Evolutionary conservation across 805 yeast species (phyloP).

Genomic region (Metschnikowia continentalis): DNA sequence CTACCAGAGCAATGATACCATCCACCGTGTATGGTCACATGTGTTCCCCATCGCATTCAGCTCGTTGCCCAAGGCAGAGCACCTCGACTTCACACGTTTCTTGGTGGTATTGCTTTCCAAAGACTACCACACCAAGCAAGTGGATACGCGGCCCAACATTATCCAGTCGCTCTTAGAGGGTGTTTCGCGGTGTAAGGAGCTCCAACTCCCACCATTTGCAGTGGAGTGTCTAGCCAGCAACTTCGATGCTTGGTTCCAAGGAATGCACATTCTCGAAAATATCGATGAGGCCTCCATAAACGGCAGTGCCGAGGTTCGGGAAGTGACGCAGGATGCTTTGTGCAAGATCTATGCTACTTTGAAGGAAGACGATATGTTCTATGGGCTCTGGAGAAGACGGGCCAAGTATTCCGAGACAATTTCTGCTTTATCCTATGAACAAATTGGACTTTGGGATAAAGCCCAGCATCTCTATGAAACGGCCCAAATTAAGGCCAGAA

Average conservation of each 20-base stretch:
- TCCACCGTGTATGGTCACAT: slow-evolving; percentile 78
- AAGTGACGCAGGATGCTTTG: slow-evolving; percentile 84
- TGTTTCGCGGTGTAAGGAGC: slow-evolving; percentile 62
- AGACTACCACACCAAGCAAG: slow-evolving; percentile 90
- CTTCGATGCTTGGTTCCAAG: slow-evolving; percentile 88
- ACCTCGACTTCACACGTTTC: slow-evolving; percentile 77
- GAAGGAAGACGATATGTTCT: slow-evolving; percentile 95
- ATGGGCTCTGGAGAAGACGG: slow-evolving; percentile 95
- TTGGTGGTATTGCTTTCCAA: slow-evolving; percentile 76
- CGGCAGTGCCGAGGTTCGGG: slow-evolving; percentile 72
- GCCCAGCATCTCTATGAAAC: slow-evolving; percentile 92
- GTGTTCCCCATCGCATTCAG: slow-evolving; percentile 78
- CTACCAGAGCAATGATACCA: slow-evolving; percentile 74
- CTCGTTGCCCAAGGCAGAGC: slow-evolving; percentile 73
- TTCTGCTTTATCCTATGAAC: slow-evolving; percentile 90
- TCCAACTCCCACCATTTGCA: slow-evolving; percentile 90
- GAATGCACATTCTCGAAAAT: slow-evolving; percentile 77
- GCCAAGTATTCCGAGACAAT: slow-evolving; percentile 93
- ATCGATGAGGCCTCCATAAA: slow-evolving; percentile 53
- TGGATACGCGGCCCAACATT: slow-evolving; percentile 81
- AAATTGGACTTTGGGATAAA: slow-evolving; percentile 89
- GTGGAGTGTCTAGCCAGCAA: slow-evolving; percentile 83
- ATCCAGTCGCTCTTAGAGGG: slow-evolving; percentile 82
- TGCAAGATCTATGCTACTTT: slow-evolving; percentile 83
- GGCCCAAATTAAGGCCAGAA: slow-evolving; percentile 94